Conservation (phyloP, 139 green algal species). For the Chlamydomonas asymmetrica region DNA sequence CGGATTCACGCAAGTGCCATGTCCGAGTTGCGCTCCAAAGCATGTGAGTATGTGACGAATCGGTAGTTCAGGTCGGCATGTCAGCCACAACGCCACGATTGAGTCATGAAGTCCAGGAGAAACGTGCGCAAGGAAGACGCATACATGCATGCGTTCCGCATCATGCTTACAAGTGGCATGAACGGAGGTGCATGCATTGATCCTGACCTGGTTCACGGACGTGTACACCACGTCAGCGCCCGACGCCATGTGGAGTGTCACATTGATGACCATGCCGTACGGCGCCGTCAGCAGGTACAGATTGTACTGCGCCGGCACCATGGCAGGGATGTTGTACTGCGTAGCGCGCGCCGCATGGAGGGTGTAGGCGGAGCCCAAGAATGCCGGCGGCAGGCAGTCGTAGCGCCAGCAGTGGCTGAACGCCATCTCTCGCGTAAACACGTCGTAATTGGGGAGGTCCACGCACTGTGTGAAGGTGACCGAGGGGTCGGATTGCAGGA, state of each 20-base stretch:
- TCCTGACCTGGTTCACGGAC: no score
- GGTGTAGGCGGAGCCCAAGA: constrained; percentile 10
- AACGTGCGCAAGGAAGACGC: no score
- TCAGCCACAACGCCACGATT: no score
- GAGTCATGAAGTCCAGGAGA: no score
- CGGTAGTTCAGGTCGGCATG: no score
- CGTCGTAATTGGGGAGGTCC: not conserved
- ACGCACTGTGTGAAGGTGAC: not conserved
- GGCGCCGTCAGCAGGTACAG: not conserved
- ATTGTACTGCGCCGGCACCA: not conserved
- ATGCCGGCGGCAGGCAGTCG: not conserved
- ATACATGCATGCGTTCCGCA: no score
- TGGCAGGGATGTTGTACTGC: constrained; percentile 14
- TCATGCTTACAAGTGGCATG: no score
- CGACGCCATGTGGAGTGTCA: not conserved
- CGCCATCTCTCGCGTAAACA: not conserved
- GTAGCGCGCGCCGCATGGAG: not conserved
- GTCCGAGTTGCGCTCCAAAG: no score
- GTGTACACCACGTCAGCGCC: no score
- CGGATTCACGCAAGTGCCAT: no score
- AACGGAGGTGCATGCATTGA: no score
- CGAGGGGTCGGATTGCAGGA: not conserved
- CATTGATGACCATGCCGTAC: not conserved
- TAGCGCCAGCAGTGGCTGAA: not conserved
- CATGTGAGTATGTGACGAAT: no score